A percentile compares a stretch with the other conserved stretches of the same genome.
Evolutionary conservation across 78 protist species (phyloP).

Genomic region (Dictyostelium capitatum): DNA sequence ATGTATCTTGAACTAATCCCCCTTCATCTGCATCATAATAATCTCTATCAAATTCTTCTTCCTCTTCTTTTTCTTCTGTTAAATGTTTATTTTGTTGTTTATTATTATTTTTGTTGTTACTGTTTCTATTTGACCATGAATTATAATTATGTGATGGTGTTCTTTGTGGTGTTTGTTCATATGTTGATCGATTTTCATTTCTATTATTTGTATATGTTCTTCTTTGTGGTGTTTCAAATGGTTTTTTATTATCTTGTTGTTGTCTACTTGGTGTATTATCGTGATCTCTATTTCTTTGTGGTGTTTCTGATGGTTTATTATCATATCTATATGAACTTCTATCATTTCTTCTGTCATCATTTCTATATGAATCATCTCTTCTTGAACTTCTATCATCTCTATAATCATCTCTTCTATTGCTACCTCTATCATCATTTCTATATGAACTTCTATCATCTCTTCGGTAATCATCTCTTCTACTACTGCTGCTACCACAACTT

Average conservation of each 20-base stretch:
- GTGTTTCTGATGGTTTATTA: constrained; percentile 3
- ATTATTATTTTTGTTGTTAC: not conserved
- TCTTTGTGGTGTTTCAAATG: not conserved
- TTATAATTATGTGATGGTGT: constrained; percentile 45
- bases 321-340: not conserved
- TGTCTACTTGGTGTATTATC: constrained; percentile 29
- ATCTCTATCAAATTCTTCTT: constrained; percentile 82
- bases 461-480: constrained; percentile 28
- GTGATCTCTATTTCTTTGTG: constrained; percentile 29
- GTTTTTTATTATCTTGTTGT: not conserved
- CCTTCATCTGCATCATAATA: constrained; percentile 85
- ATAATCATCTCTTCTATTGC: constrained; percentile 2
- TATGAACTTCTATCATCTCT: constrained; percentile 1
- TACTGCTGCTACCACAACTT: not conserved
- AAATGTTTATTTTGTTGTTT: not conserved
- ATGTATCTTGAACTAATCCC: constrained; percentile 42
- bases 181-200: not conserved
- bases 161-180: constrained; percentile 16
- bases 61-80: constrained; percentile 54
- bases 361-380: not conserved
- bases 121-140: constrained; percentile 12
- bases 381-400: not conserved
- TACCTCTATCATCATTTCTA: not conserved
- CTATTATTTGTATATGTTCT: not conserved
- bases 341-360: not conserved